These are phyloP conservation scores for Rhodotorula sp. DNA, from an alignment of 1,284 basidiomycete genomes.

Conservation along the genomic window DNA sequence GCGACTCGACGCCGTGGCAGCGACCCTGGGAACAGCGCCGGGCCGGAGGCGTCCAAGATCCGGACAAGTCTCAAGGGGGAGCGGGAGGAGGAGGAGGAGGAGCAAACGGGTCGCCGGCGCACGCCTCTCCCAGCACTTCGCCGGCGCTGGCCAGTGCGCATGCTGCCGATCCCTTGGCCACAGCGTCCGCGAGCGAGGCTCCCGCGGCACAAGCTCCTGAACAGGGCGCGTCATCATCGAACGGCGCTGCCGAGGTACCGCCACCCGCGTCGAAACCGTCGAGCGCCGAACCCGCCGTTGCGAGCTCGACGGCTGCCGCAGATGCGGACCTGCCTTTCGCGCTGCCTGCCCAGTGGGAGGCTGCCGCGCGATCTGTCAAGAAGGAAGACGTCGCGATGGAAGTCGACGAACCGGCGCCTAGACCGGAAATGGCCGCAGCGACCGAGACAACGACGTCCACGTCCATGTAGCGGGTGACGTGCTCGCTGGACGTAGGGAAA, in stretches of 20 bases:
- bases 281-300: too few relatives aligned
- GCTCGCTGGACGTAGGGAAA: too few relatives aligned
- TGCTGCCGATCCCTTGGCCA: background rate
- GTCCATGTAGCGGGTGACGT: too few relatives aligned
- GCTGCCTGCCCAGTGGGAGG: background rate
- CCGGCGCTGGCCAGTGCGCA: background rate
- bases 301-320: background rate
- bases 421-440: too few relatives aligned
- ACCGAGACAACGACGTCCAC: too few relatives aligned
- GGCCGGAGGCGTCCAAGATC: background rate
- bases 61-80: background rate
- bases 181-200: background rate
- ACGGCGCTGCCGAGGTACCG: background rate
- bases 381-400: constrained; percentile 6
- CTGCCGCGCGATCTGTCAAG: background rate
- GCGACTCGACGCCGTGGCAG: constrained; percentile 18
- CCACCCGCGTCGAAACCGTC: background rate
- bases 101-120: background rate
- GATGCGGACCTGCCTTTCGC: constrained; percentile 2
- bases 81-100: background rate
- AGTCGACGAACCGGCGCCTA: background rate
- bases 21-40: constrained; percentile 34
- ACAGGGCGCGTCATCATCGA: background rate
- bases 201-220: background rate
- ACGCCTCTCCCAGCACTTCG: background rate